These are phyloP conservation scores for Plicaturopsis crispa DNA, from an alignment of 768 basidiomycete species.

Conservation along the genomic window DNA sequence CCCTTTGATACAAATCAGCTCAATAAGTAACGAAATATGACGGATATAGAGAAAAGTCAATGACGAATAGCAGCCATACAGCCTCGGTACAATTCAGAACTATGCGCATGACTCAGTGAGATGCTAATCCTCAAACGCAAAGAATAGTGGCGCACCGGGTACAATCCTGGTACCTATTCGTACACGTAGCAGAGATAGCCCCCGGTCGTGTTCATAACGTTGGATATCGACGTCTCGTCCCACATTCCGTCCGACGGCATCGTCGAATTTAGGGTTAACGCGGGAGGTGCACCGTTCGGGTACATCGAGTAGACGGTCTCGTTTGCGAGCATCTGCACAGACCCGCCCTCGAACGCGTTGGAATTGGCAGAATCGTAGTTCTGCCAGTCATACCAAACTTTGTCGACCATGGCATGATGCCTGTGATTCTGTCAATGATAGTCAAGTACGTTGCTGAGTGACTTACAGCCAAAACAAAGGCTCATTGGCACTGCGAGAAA, in stretches of 20 bases:
- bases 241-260: conserved; percentile 21
- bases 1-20: too few species aligned
- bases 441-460: too few species aligned
- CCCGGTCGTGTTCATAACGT: conserved; percentile 22
- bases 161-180: too few species aligned
- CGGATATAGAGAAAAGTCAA: too few species aligned
- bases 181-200: conserved; percentile 29
- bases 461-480: conserved; percentile 29
- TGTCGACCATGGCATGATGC: conserved; percentile 31
- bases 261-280: conserved; percentile 17
- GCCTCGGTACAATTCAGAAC: too few species aligned
- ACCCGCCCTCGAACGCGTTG: conserved; percentile 22
- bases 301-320: conserved; percentile 13
- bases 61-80: too few species aligned
- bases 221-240: conserved; percentile 13
- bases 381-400: conserved; percentile 30
- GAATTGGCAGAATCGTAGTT: conserved; percentile 13
- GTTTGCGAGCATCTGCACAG: conserved; percentile 18
- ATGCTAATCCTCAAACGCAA: too few species aligned
- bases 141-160: too few species aligned
- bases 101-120: too few species aligned
- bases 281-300: conserved; percentile 17
- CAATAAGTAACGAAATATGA: too few species aligned
- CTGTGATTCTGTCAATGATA: not conserved
- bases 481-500: conserved; percentile 19